Evolutionary conservation across 1,284 basidiomycete genomes (phyloP), one percentile per base, ranked within the genome.

Genomic region (Grifola frondosa): DNA sequence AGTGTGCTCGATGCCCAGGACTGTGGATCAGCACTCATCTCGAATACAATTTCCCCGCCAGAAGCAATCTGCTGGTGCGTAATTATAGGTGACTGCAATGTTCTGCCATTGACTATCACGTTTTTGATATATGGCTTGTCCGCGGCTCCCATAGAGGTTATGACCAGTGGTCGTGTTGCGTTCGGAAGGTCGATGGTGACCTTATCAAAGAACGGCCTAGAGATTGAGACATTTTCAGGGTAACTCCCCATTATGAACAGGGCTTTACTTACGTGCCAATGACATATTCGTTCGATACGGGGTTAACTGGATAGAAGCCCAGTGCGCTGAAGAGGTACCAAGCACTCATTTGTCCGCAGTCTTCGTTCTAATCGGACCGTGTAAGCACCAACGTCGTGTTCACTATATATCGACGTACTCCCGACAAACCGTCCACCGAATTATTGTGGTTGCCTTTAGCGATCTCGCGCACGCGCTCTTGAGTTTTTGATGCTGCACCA

Each of bases 331-430:
- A 92, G 10, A 91, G 72, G 59, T 85, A 91, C 89, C 89, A 92
- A 0, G 88, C 84, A 55, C 83, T 88, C 87, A 91, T 91, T 61
- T 92, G 90, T 0, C 90, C 89, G 53, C 89, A 91, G 56, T 93
- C 90, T 61, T 93, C 90, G 57, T 92, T 93, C 80, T 88, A 52
- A 22, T 28, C 8, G 7, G 15, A n/a, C 9, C 8, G 2, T 17
- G 11, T 34, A 26, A 39, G 36, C 2, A 13, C 1, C 7, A 17
- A 11, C 9, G 9, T n/a, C 13, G 16, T 5, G 23, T 22, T 16
- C 9, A 17, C n/a, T 24, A 5, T 42, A n/a, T 3, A 17, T 28
- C 7, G 2, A 61, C 73, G 22, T 57, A 84, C 84, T n/a, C 85
- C 85, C 10, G 81, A 77, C 3, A 88, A 67, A 6, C 86, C 86